Conservation (phyloP, 345 rosid genomes). For the Arabis alpina region DNA sequence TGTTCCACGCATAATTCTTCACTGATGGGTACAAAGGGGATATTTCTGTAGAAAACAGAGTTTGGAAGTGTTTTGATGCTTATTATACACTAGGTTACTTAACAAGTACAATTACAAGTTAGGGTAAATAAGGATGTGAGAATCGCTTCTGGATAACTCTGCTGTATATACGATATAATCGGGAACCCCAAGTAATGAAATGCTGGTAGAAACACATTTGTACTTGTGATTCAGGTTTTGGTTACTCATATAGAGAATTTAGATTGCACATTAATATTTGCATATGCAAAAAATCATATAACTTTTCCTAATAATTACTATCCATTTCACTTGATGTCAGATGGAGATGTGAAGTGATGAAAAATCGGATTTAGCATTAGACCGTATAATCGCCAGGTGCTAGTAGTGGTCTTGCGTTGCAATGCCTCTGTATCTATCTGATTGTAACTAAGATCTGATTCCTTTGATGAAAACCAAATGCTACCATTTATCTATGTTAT, state of each 20-base stretch:
- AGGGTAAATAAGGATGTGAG: neutral
- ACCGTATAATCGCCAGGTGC: neutral
- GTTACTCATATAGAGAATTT: neutral
- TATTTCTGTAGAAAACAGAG: neutral
- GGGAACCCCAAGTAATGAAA: neutral
- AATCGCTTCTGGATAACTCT: neutral
- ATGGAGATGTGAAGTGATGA: conserved; percentile 31
- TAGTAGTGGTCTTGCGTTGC: conserved; percentile 12
- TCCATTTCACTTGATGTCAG: conserved; percentile 15
- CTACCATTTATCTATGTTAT: conserved; percentile 13
- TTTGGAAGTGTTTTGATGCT: neutral
- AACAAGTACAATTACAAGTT: neutral
- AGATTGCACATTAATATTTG: conserved; percentile 4
- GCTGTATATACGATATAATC: neutral
- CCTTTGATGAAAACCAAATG: conserved; percentile 16
- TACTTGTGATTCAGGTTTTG: neutral
- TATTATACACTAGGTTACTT: neutral
- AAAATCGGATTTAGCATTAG: conserved; percentile 16
- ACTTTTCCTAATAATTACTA: neutral
- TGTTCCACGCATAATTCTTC: neutral
- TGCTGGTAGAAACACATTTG: neutral
- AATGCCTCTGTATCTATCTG: conserved; percentile 34
- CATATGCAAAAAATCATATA: neutral
- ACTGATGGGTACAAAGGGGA: neutral
- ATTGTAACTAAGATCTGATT: conserved; percentile 24